Base-by-base conservation (phyloP, 1,284 basidiomycete species). In the Puccinia horiana region DNA sequence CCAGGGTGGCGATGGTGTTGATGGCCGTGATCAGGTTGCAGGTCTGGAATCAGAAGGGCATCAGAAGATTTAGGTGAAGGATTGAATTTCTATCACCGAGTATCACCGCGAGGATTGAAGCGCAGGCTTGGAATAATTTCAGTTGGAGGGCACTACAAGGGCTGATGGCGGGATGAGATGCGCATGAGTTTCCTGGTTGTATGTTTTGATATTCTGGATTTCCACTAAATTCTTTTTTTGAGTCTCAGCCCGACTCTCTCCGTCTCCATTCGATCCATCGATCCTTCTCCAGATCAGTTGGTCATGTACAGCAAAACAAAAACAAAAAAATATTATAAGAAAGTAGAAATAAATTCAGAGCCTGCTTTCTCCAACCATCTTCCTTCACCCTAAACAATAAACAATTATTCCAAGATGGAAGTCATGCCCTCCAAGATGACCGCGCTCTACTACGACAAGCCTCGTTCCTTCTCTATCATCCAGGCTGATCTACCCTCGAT, bases 381-480 rank as follows among this genome's bases (percentile, higher is more conserved):
- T 11, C 61, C 74, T 42, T 58, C 29, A 47, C n/a, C 54, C 49
- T 74, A 42, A n/a, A 32, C 26, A 37, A 23, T 32, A 42, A 40
- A 40, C 52, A n/a, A 29, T 40, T 6, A 20, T 56, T 32, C 26
- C 14, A 74, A 44, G 32, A 75, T 75, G 26, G 40, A 32, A 18
- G 40, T 35, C 14, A 49, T 79, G 26, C 77, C 77, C 52, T 49
- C 77, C n/a, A 54, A 79, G 40, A 79, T 79, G 77, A 79, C 77
- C 47, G 77, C 77, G 29, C 77, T 79, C 23, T 79, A 79, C 54
- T 79, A 79, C 65, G 65, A 79, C 23, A 56, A 92, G 92, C 90
- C 92, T 81, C 88, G 89, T 83, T 88, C 92, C 80, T 91, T 93
- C 83, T 89, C 90, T 79, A 89, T 93, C 84, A 90, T 90, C 83